Percentiles rank a stretch among this genome's conserved stretches.
phyloP scores from a whole-genome alignment of 2,329 filamentous ascomycete species.

The Ambrosiella cleistominuta region DNA sequence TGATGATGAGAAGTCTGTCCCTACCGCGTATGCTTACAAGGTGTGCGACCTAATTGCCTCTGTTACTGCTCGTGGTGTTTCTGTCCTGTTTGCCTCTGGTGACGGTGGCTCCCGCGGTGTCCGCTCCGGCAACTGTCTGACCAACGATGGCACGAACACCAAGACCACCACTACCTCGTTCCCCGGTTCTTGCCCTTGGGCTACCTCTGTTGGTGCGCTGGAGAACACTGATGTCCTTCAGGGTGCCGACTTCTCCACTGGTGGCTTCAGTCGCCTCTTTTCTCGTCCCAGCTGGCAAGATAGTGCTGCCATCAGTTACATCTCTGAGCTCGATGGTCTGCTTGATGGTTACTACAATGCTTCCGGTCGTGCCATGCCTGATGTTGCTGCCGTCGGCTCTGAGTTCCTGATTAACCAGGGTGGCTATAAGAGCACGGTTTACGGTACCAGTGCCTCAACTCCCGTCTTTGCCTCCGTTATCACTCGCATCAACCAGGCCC shows the following conservation, averaged over 20 bases:
- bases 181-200: slow-evolving; percentile 49
- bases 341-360: slow-evolving; percentile 29
- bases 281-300: slow-evolving; percentile 29
- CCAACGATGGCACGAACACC: slow-evolving; percentile 39
- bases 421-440: slow-evolving; percentile 17
- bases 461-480: slow-evolving; percentile 38
- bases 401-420: slow-evolving; percentile 29
- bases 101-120: slow-evolving; percentile 31
- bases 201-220: slow-evolving; percentile 49
- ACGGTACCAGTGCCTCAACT: slow-evolving; percentile 34
- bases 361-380: slow-evolving; percentile 31
- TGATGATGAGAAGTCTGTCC: slow-evolving; percentile 39
- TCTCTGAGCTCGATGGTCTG: slow-evolving; percentile 23
- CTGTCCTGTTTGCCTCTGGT: slow-evolving; percentile 32
- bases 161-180: slow-evolving; percentile 43
- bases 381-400: slow-evolving; percentile 37
- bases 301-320: slow-evolving; percentile 23
- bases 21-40: slow-evolving; percentile 30
- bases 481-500: slow-evolving; percentile 35
- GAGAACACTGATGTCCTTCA: slow-evolving; percentile 22
- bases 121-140: slow-evolving; percentile 33
- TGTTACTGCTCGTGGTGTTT: slow-evolving; percentile 33
- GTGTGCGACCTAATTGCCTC: slow-evolving; percentile 37
- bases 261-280: slow-evolving; percentile 37
- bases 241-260: slow-evolving; percentile 29